Conservation (phyloP, 129 eudicot species). For the Helianthus annuus region HanXRQr2.0-SUNRISE NC_035435.2:140476148-140476647, state of each 20-base stretch:
- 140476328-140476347: not conserved
- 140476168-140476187: constrained; percentile 21
- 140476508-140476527: too few species aligned
- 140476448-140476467: too few species aligned
- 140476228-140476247: constrained; percentile 14
- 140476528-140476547: too few species aligned
- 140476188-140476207: constrained; percentile 24
- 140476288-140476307: constrained; percentile 7
- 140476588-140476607: too few species aligned
- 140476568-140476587: too few species aligned
- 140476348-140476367: not conserved
- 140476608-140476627: too few species aligned
- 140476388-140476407: not conserved
- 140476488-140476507: too few species aligned
- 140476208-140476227: constrained; percentile 26
- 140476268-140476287: not conserved
- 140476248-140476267: not conserved
- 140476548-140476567: too few species aligned
- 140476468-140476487: too few species aligned
- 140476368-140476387: not conserved
- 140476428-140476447: too few species aligned
- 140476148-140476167: constrained; percentile 23
- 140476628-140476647: too few species aligned
- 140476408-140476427: not conserved
- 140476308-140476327: not conserved